Conservation (phyloP, 1,139 yeast genomes). For the Chernovozyma sophiae-reginae region DNA sequence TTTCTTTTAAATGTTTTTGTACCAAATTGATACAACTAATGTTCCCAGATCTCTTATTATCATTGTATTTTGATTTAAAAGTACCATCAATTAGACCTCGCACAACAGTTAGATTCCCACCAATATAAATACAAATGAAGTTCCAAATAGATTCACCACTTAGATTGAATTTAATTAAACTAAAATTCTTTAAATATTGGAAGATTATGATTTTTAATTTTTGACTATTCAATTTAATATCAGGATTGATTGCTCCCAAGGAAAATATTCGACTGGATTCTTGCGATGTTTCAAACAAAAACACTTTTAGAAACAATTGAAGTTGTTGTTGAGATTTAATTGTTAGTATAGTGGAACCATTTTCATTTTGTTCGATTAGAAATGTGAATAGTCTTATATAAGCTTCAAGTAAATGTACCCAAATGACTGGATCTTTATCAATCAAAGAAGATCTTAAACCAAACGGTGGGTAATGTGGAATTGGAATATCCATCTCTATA, state of each 20-base stretch:
- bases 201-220: slow-evolving; percentile 49
- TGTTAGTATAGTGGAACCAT: slow-evolving; percentile 28
- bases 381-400: slow-evolving; percentile 51
- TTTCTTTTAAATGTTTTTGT: slow-evolving; percentile 41
- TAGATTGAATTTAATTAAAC: slow-evolving; percentile 52
- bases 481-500: slow-evolving; percentile 46
- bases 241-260: slow-evolving; percentile 67
- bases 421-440: slow-evolving; percentile 78
- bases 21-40: slow-evolving; percentile 41
- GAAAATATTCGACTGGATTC: slow-evolving; percentile 60
- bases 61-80: slow-evolving; percentile 43
- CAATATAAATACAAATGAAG: slow-evolving; percentile 50
- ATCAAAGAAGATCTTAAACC: slow-evolving; percentile 66
- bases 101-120: slow-evolving; percentile 42
- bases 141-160: slow-evolving; percentile 63
- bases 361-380: slow-evolving; percentile 30
- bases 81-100: slow-evolving; percentile 55
- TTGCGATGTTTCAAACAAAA: slow-evolving; percentile 54
- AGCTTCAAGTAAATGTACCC: slow-evolving; percentile 67
- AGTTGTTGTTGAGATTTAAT: slow-evolving; percentile 57
- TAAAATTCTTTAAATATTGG: slow-evolving; percentile 46
- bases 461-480: slow-evolving; percentile 72
- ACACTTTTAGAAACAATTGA: slow-evolving; percentile 51
- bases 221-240: slow-evolving; percentile 51
- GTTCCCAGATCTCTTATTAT: slow-evolving; percentile 48